A percentile compares a stretch with the other conserved stretches of the same genome.
Evolutionary conservation across 1,139 yeast species (phyloP).

Genomic region (Candida anutae): DNA sequence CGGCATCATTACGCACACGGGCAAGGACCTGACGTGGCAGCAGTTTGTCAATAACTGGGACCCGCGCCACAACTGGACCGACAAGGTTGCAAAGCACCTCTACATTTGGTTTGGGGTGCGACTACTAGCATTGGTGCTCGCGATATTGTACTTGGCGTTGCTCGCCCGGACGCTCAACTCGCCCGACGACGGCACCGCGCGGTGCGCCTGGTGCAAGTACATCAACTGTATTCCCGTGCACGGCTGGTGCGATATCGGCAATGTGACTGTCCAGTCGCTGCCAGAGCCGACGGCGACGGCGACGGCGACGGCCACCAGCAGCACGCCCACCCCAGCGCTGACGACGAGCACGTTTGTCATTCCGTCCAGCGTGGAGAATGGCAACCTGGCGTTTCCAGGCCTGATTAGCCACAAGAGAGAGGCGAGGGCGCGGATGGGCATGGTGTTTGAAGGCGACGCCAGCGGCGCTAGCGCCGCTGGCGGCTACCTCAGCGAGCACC

Average conservation of each 20-base stretch:
- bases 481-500: too few species aligned
- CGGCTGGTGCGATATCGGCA: conserved; percentile 65
- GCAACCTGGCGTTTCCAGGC: too few species aligned
- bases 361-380: too few species aligned
- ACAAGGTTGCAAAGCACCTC: conserved; percentile 27
- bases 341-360: conserved; percentile 2
- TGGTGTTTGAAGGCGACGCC: too few species aligned
- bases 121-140: conserved; percentile 36
- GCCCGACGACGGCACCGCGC: conserved; percentile 4
- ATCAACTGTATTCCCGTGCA: conserved; percentile 65
- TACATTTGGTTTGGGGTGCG: conserved; percentile 48
- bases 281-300: conserved; percentile 4
- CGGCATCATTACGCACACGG: conserved; percentile 34
- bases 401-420: too few species aligned
- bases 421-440: too few species aligned
- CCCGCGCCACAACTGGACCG: conserved; percentile 26
- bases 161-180: conserved; percentile 39
- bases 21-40: conserved; percentile 28
- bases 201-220: conserved; percentile 67
- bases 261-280: conserved; percentile 23
- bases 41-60: conserved; percentile 40
- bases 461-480: too few species aligned
- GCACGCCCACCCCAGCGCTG: conserved; percentile 1
- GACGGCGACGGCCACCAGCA: conserved; percentile 2
- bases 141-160: conserved; percentile 44